Evolutionary conservation across 495 filamentous ascomycete species (phyloP).

Genomic region (Lophiostoma macrostomum): DNA sequence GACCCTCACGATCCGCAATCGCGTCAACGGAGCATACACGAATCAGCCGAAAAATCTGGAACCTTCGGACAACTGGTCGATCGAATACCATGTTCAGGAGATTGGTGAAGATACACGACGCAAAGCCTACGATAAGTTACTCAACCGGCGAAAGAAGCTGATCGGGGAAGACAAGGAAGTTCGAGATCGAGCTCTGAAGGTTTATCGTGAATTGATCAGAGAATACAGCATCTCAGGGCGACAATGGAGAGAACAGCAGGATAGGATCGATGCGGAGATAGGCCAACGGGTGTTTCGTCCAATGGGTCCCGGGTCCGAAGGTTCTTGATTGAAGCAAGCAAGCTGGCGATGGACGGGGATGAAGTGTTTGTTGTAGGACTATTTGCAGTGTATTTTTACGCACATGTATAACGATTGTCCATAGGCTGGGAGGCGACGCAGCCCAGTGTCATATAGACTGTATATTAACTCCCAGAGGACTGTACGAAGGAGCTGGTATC

Average conservation of each 20-base stretch:
- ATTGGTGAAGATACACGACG: constrained; percentile 35
- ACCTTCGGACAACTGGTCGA: constrained; percentile 59
- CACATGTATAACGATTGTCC: too few species aligned
- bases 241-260: constrained; percentile 47
- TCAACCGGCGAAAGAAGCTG: constrained; percentile 50
- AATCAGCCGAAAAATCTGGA: constrained; percentile 55
- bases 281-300: constrained; percentile 27
- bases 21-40: constrained; percentile 65
- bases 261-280: constrained; percentile 46
- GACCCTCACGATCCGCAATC: constrained; percentile 66
- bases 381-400: too few species aligned
- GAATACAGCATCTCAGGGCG: constrained; percentile 47
- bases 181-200: constrained; percentile 41
- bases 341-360: too few species aligned
- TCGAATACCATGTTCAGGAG: constrained; percentile 74
- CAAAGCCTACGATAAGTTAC: constrained; percentile 50
- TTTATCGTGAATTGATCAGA: constrained; percentile 47
- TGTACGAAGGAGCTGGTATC: too few species aligned
- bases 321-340: background rate
- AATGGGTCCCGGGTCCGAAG: constrained; percentile 24
- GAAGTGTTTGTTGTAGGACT: too few species aligned
- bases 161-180: constrained; percentile 37
- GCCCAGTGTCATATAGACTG: too few species aligned
- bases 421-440: too few species aligned
- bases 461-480: too few species aligned